Conservation (phyloP, 2,329 filamentous ascomycete species). For the Stromatinia cepivora region DNA sequence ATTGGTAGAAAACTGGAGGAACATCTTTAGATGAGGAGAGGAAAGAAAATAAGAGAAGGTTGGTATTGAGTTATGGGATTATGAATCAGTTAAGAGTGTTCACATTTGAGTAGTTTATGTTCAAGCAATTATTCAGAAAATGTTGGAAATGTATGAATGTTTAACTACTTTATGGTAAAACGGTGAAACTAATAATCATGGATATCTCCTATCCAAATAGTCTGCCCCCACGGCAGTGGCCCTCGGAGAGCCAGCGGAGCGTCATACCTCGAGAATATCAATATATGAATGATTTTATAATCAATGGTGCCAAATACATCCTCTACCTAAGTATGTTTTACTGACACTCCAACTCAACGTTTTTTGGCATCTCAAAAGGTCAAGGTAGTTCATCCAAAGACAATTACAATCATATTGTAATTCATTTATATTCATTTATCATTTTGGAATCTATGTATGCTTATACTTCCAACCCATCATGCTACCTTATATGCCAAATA, state of each 20-base stretch:
- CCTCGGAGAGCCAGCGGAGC: not conserved
- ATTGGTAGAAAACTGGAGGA: not conserved
- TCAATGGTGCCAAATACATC: too few relatives aligned
- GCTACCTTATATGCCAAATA: not conserved
- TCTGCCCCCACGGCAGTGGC: not conserved
- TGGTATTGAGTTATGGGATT: not conserved
- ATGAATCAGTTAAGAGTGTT: not conserved
- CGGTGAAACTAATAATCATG: too few relatives aligned
- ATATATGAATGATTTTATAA: not conserved
- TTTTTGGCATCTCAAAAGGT: not conserved
- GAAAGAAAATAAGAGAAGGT: not conserved
- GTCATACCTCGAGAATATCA: not conserved
- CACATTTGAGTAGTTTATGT: not conserved
- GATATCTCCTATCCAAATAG: not conserved
- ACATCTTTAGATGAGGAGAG: not conserved
- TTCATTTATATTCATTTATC: not conserved
- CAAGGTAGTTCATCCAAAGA: not conserved
- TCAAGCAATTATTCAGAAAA: not conserved
- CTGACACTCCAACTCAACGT: too few relatives aligned
- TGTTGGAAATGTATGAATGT: not conserved
- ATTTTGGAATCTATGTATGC: not conserved
- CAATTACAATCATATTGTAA: not conserved
- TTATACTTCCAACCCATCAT: not conserved
- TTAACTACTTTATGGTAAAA: not conserved
- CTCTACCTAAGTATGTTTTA: too few relatives aligned